Conservation (phyloP, 2,329 filamentous ascomycete species). For the Trichoderma asperellum region DNA sequence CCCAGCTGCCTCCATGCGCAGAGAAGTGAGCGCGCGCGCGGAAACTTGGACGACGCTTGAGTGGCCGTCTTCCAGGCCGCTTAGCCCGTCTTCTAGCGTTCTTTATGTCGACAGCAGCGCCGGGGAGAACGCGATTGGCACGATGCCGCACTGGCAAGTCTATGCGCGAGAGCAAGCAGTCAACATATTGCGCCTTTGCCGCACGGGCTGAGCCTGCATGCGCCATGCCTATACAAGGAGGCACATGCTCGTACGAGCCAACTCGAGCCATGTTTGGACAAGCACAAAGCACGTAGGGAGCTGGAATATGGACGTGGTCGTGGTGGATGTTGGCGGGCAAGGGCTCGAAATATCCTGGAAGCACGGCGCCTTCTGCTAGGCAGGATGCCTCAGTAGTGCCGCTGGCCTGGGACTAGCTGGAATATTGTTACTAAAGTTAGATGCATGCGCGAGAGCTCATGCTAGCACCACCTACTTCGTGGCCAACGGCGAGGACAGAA, state of each 20-base stretch:
- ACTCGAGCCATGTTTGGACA: background rate
- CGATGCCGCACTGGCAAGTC: background rate
- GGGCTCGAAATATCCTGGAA: background rate
- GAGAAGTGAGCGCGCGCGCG: slow-evolving; percentile 22
- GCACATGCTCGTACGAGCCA: background rate
- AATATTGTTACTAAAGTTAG: slow-evolving; percentile 20
- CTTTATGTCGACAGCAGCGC: background rate
- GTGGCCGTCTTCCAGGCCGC: slow-evolving; percentile 23
- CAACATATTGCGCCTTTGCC: background rate
- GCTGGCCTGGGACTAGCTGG: background rate
- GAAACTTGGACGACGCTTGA: slow-evolving; percentile 12
- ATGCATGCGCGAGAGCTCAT: background rate
- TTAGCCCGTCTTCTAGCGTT: slow-evolving; percentile 24
- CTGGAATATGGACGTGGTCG: background rate
- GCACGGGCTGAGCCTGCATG: background rate
- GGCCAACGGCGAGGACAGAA: slow-evolving; percentile 16
- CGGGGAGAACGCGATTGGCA: background rate
- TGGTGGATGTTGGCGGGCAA: background rate
- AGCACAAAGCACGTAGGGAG: background rate
- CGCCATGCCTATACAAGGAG: background rate
- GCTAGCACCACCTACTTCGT: background rate
- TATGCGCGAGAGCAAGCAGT: background rate
- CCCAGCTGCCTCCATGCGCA: background rate
- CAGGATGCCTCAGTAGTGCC: background rate
- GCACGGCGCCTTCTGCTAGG: background rate